These are phyloP conservation scores for Cercospora sojina DNA, from an alignment of 2,329 filamentous ascomycete genomes.

Conservation along the genomic window DNA sequence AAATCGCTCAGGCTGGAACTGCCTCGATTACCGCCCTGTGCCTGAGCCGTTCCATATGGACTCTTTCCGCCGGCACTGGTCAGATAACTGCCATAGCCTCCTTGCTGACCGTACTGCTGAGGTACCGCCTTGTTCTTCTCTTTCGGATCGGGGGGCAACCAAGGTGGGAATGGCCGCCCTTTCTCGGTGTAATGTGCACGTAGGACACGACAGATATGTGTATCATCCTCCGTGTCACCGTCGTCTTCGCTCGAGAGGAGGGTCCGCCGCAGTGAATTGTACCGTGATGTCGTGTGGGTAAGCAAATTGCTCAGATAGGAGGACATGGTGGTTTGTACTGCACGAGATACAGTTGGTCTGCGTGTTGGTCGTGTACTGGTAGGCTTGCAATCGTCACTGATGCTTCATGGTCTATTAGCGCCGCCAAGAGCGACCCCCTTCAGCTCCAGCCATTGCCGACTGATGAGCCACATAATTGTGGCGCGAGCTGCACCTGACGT, in stretches of 20 bases:
- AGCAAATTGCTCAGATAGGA: conserved; percentile 77
- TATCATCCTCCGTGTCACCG: conserved; percentile 73
- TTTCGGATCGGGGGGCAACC: conserved; percentile 92
- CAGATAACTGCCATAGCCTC: conserved; percentile 33
- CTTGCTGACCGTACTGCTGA: conserved; percentile 36
- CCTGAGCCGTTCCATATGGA: conserved; percentile 20
- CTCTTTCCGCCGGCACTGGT: conserved; percentile 37
- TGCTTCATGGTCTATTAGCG: not conserved
- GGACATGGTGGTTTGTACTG: conserved; percentile 55
- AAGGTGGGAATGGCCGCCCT: conserved; percentile 73
- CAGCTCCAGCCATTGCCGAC: not conserved
- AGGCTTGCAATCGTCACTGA: conserved; percentile 8
- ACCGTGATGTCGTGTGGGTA: conserved; percentile 56
- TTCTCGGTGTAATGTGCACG: conserved; percentile 92
- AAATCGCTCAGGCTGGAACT: conserved; percentile 57
- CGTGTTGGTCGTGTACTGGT: not conserved
- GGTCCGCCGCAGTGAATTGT: conserved; percentile 60
- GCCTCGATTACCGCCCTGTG: conserved; percentile 32
- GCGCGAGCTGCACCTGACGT: not conserved
- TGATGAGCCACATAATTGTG: not conserved
- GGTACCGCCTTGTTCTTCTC: conserved; percentile 42
- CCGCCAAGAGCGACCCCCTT: not conserved
- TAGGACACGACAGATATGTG: conserved; percentile 89
- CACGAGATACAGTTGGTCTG: not conserved
- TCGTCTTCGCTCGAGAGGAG: conserved; percentile 63